Evolutionary conservation across 2,329 filamentous ascomycete species (phyloP), one percentile per base, ranked within the genome.

Genomic region (Geoglossum cookeanum): DNA sequence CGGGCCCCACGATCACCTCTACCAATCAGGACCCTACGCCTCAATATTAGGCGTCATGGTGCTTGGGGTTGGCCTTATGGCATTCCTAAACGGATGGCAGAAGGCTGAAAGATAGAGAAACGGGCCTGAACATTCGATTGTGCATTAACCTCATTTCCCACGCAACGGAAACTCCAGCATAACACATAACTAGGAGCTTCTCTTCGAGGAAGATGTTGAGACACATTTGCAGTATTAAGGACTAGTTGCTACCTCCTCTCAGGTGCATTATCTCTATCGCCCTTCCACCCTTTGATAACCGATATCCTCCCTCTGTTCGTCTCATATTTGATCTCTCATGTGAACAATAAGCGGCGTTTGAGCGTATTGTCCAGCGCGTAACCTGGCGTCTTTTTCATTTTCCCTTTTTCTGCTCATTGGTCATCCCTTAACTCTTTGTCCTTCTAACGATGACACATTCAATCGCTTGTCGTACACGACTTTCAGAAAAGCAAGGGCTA

Each of bases 1-100:
- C 77, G 52, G 71, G 70, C 61, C 65, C 77, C 58, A 66, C 45
- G 66, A 69, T 55, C 64, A 70, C 30, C 66, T 78, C 53, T 68
- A 74, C 60, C 75, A 82, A 51, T 76, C 78, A 58, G 74, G 86
- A 59, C 87, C 87, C 15, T 91, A 90, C 65, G 83, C 84, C 45
- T 89, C 85, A 1, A 88, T 91, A 78, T 70, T 92, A 51, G 84
- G 87, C 9, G 87, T 92, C 35, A 86, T 92, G 30, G 69, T 92
- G 58, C 72, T 92, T 60, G 87, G 87, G 35, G 84, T 92, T 72
- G 85, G 87, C 13, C 68, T 92, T 61, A 92, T 92, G 87, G 85
- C 85, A 47, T 90, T 89, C 69, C 76, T 92, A 63, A 92, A 92
- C 65, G 84, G 84, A 55, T 91, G 85, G 85, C 84, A 88, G 64